A percentile compares a stretch with the other conserved stretches of the same genome.
Conservation (phyloP, 2,329 filamentous ascomycete genomes). For the Cephalotrichum gorgonifer region DNA sequence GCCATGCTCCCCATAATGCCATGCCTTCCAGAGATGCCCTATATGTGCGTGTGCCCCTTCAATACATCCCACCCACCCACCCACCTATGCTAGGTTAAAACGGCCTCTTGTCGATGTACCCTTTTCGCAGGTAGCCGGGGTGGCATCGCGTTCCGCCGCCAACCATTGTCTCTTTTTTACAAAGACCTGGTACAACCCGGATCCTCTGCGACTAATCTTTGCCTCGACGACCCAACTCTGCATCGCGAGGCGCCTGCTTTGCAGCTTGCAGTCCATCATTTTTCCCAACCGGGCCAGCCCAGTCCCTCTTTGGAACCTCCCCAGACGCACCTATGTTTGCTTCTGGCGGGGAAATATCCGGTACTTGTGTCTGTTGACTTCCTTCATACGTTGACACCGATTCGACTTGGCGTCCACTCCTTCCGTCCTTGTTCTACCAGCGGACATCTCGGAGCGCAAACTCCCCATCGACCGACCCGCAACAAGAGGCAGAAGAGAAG, state of each 20-base stretch:
- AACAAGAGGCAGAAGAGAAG: neutral
- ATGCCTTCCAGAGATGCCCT: neutral
- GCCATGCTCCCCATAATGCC: neutral
- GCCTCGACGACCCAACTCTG: slow-evolving; percentile 9
- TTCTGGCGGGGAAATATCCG: neutral
- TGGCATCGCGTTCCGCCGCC: neutral
- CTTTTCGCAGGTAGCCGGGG: neutral
- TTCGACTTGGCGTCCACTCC: neutral
- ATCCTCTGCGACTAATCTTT: neutral
- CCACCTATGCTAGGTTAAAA: neutral
- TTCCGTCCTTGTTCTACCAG: neutral
- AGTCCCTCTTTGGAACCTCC: slow-evolving; percentile 2
- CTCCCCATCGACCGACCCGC: neutral
- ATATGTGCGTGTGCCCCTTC: neutral
- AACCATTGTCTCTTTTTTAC: neutral
- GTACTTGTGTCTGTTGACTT: neutral
- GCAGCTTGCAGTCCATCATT: slow-evolving; percentile 8
- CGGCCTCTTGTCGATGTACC: neutral
- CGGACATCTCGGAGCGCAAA: neutral
- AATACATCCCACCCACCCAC: neutral
- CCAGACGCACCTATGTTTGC: slow-evolving; percentile 4
- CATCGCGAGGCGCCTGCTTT: slow-evolving; percentile 11
- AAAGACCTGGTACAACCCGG: slow-evolving; percentile 1
- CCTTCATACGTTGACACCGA: neutral
- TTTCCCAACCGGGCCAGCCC: slow-evolving; percentile 9